phyloP scores from a whole-genome alignment of 129 eudicot species.

The Pulicaria dysenterica region DNA sequence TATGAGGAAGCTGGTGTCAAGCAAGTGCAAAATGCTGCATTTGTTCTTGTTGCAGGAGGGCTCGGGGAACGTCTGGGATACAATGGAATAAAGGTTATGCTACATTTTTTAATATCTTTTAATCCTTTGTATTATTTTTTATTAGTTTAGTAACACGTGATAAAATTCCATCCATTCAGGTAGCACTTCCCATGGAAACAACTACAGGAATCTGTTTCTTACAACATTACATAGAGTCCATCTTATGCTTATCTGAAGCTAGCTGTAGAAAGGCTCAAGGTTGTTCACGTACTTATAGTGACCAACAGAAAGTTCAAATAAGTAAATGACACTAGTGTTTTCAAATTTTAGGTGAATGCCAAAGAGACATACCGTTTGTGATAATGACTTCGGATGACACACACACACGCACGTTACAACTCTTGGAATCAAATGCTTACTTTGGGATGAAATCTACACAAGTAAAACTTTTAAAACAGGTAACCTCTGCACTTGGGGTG shows the following conservation, averaged over 20 bases:
- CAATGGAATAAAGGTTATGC: constrained; percentile 82
- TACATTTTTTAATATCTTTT: neutral
- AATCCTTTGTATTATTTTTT: neutral
- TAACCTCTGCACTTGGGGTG: constrained; percentile 15
- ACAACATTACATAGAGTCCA: constrained; percentile 76
- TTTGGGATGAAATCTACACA: constrained; percentile 93
- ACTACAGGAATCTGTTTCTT: constrained; percentile 77
- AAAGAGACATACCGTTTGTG: constrained; percentile 73
- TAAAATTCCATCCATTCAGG: constrained; percentile 42
- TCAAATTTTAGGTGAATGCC: constrained; percentile 54
- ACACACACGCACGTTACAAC: constrained; percentile 70
- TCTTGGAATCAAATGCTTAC: constrained; percentile 71
- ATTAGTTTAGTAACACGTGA: constrained; percentile 10
- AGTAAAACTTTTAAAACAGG: constrained; percentile 91
- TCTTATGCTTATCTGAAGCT: constrained; percentile 72
- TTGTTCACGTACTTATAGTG: constrained; percentile 9
- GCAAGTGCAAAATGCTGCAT: constrained; percentile 83
- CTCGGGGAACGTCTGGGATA: constrained; percentile 99
- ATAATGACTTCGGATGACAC: constrained; percentile 99
- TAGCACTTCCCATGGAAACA: constrained; percentile 72
- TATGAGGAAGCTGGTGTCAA: constrained; percentile 82
- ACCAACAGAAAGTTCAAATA: neutral
- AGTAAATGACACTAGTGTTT: constrained; percentile 8
- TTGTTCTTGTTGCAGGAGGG: constrained; percentile 99
- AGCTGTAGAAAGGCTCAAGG: constrained; percentile 62